phyloP scores from a whole-genome alignment of 495 filamentous ascomycete species.

The Aspergillus biplanus region DNA sequence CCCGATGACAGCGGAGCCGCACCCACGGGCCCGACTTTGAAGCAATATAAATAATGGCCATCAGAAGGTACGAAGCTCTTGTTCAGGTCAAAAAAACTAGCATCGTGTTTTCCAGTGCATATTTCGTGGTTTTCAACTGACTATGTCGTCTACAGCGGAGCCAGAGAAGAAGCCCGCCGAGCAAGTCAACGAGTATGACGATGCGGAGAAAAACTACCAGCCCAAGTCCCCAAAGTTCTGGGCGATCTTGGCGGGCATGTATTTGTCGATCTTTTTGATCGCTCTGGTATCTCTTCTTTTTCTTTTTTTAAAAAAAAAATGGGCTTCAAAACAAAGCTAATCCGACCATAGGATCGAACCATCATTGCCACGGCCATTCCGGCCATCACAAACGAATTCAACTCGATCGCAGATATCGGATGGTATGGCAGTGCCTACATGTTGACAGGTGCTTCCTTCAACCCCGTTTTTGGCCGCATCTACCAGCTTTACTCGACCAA shows the following conservation, averaged over 20 bases:
- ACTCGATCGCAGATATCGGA: slow-evolving; percentile 12
- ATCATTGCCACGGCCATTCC: slow-evolving; percentile 15
- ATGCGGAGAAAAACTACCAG: slow-evolving; percentile 44
- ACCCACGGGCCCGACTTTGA: not conserved
- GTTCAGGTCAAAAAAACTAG: too few species aligned
- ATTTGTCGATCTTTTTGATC: slow-evolving; percentile 41
- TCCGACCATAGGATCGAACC: not conserved
- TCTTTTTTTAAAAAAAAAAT: too few species aligned
- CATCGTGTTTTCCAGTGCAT: too few species aligned
- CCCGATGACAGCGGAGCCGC: too few species aligned
- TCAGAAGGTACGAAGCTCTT: not conserved
- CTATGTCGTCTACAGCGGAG: slow-evolving; percentile 21
- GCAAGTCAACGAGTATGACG: slow-evolving; percentile 32
- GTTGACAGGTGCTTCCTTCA: not conserved
- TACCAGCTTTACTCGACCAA: slow-evolving; percentile 9
- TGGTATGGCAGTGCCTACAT: slow-evolving; percentile 13
- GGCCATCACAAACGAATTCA: slow-evolving; percentile 10
- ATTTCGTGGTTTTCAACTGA: too few species aligned
- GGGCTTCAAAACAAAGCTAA: not conserved
- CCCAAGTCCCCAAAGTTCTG: slow-evolving; percentile 40
- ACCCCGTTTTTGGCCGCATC: slow-evolving; percentile 10
- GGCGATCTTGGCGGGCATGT: slow-evolving; percentile 35
- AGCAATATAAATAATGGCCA: not conserved
- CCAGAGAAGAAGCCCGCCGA: slow-evolving; percentile 13
- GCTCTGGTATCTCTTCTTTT: slow-evolving; percentile 32